Base-by-base conservation (phyloP, 1,284 basidiomycete species). In the Earliella scabrosa region DNA sequence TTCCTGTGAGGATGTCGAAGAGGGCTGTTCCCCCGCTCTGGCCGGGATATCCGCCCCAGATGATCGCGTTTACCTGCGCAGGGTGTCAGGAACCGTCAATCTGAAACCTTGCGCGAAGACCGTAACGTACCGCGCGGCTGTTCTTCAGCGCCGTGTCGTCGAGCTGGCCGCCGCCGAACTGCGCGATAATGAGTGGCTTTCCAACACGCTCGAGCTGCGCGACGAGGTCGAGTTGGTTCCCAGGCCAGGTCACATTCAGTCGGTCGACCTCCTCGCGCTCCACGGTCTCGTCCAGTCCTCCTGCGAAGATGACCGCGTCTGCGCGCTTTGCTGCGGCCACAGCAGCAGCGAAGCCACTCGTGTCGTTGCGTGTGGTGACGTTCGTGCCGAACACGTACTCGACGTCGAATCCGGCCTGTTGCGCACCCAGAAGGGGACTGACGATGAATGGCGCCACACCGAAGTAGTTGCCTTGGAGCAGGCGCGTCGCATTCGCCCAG, bases 31-130 rank as follows among this genome's bases (percentile, higher is more conserved):
- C 82, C 4, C 81, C 82, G 56, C 77, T 79, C 62, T 83, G 81
- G 4, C 81, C 78, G 1, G 81, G 81, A 63, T 83, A 82, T 2
- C 82, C 82, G 13, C 71, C 81, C 82, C 82, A 84, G 11, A 85
- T 32, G 39, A 84, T 74, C 0, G 81, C 77, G 58, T 79, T 82
- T 32, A 84, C 76, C 81, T 82, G 54, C 26, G 8, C 16, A 20
- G 39, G 8, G 27, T 23, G 31, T 45, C 11, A 52, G 45, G 10
- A 32, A 13, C 23, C 9, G 45, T 23, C 10, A 20, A 18, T 18
- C 20, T 5, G 4, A 47, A 43, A 43, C 11, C n/a, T n/a, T n/a
- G n/a, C n/a, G n/a, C n/a, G n/a, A n/a, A n/a, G n/a, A n/a, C n/a
- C n/a, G n/a, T n/a, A 24, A 68, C 76, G 56, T 44, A 82, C 82